A percentile compares a stretch with the other conserved stretches of the same genome.
These are phyloP conservation scores for Pseudocercospora fuligena DNA, from an alignment of 2,329 filamentous ascomycete species.

Conservation along the genomic window DNA sequence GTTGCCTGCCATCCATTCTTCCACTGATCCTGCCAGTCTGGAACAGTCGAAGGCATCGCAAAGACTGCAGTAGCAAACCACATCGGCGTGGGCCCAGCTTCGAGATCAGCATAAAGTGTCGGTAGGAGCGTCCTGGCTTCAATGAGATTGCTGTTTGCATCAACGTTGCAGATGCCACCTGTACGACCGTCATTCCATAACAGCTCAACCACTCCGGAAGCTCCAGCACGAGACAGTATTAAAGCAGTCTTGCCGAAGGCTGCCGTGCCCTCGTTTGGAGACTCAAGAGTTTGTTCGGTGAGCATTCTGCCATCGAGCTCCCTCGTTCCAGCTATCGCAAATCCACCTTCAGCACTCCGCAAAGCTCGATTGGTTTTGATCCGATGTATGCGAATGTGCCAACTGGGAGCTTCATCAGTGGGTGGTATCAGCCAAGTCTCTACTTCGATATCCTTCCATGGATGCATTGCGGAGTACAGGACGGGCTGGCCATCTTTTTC, in stretches of 20 bases:
- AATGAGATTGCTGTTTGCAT: conserved; percentile 78
- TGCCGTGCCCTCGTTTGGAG: conserved; percentile 49
- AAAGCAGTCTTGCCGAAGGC: conserved; percentile 45
- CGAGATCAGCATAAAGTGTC: conserved; percentile 66
- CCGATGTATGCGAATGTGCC: conserved; percentile 70
- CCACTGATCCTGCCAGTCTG: conserved; percentile 59
- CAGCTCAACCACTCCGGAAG: conserved; percentile 57
- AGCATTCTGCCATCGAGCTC: conserved; percentile 63
- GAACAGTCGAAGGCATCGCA: conserved; percentile 65
- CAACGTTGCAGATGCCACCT: conserved; percentile 73
- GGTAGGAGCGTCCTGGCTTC: conserved; percentile 75
- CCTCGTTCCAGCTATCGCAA: conserved; percentile 69
- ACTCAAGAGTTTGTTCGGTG: conserved; percentile 43
- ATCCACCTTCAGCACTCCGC: conserved; percentile 74
- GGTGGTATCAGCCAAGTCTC: conserved; percentile 70
- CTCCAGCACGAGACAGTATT: conserved; percentile 55
- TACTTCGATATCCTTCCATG: conserved; percentile 70
- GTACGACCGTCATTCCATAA: conserved; percentile 44
- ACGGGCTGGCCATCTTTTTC: conserved; percentile 60
- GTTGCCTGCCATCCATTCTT: conserved; percentile 52
- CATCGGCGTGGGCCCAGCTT: conserved; percentile 56
- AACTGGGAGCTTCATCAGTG: conserved; percentile 62
- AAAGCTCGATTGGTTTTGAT: conserved; percentile 65
- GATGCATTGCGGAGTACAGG: conserved; percentile 71
- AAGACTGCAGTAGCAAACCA: conserved; percentile 76